Base-by-base conservation (phyloP, 106 monocot species). In the Narthecium ossifragum region DNA sequence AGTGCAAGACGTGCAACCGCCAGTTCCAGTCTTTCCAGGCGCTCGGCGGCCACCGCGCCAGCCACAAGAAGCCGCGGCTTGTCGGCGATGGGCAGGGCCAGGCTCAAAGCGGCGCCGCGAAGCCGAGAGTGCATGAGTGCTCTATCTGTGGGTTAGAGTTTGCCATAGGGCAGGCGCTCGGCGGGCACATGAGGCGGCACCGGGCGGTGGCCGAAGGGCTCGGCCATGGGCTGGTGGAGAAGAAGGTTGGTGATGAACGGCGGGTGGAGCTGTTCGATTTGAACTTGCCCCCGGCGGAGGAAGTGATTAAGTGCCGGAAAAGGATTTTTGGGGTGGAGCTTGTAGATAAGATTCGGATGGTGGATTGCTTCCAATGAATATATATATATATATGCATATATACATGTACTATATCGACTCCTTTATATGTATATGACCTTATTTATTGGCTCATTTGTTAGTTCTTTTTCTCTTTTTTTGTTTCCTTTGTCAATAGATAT, bases 41-140 rank as follows among this genome's bases (percentile, higher is more conserved):
- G 10, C 73, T 82, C 26, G 82, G 82, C 37, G 82, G 82, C 22
- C 82, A 77, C 73, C 72, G 82, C 21, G 77, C 82, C 20, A 82
- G 82, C 56, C 82, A 82, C 65, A 82, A 82, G 77, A 82, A 82
- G 52, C 78, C 55, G 12, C 25, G 26, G 43, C 28, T 38, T 23
- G 58, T 17, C 8, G 22, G 0, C 1, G 22, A 38, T 26, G 23
- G 21, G 43, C 43, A 4, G 0, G 36, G 15, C 33, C 1, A n/a
- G 8, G 34, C 20, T 17, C 21, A 12, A 18, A 5, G 31, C 12
- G 6, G 24, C 1, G 41, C 26, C 13, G 22, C 21, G 17, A 61
- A 61, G 61, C 17, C 41, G 45, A 61, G 21, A 46, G 29, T 30
- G 25, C 61, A 61, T 38, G 61, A 61, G 61, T 61, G 61, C 29